These are phyloP conservation scores for Amphibolis antarctica DNA, from an alignment of 106 monocot genomes.

Conservation along the genomic window DNA sequence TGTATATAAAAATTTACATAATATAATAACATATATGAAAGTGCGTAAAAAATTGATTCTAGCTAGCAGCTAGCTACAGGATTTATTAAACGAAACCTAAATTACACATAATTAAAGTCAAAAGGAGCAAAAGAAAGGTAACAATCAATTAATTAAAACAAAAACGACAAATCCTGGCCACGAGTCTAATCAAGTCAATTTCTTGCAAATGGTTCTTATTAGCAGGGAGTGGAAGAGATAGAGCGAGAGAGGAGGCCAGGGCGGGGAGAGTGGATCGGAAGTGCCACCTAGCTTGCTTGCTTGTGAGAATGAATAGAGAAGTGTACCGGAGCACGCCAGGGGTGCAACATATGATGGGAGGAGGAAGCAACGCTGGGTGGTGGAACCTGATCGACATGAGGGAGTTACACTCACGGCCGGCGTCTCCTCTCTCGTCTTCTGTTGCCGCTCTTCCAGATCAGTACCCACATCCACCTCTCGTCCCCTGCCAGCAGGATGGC, in stretches of 20 bases:
- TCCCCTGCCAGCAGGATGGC: conserved; percentile 21
- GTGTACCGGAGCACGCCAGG: conserved; percentile 33
- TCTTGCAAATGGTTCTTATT: background rate
- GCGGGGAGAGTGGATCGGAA: too few species aligned
- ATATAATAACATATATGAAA: too few species aligned
- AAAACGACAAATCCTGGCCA: background rate
- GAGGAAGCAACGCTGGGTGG: conserved; percentile 32
- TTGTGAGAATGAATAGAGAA: conserved; percentile 40
- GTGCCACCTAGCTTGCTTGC: too few species aligned
- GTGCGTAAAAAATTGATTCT: too few species aligned
- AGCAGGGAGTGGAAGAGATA: background rate
- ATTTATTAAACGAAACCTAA: too few species aligned
- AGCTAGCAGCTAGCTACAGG: too few species aligned
- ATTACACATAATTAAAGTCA: too few species aligned
- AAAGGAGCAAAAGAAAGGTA: background rate
- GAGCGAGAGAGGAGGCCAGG: background rate
- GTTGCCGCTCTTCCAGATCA: conserved; percentile 15
- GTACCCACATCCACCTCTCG: conserved; percentile 16
- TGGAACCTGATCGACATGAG: conserved; percentile 15
- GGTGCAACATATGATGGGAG: conserved; percentile 52
- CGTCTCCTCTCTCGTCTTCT: conserved; percentile 21
- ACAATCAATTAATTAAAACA: too few species aligned
- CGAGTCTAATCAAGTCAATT: too few species aligned
- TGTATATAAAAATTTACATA: too few species aligned
- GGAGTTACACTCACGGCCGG: conserved; percentile 19